Conservation (phyloP, 768 basidiomycete genomes). For the Pleurotus tuoliensis region DNA sequence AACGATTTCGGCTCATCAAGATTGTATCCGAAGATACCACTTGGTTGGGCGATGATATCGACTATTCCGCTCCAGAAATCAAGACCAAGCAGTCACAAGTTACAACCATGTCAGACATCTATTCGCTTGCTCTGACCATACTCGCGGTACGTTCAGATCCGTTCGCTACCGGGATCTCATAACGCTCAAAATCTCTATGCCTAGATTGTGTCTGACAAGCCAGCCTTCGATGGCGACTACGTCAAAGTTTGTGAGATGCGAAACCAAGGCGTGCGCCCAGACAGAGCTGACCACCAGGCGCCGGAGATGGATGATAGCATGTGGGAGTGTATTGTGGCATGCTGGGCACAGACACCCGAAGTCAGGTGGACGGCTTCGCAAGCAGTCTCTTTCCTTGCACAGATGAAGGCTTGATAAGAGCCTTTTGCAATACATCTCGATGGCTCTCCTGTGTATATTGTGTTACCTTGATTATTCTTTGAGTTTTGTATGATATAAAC, state of each 20-base stretch:
- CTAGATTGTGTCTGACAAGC: background rate
- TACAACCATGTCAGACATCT: background rate
- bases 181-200: background rate
- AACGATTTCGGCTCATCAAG: background rate
- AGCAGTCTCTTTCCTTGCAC: no score
- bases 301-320: no score
- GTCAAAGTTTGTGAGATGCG: background rate
- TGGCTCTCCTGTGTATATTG: no score
- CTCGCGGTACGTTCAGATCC: background rate
- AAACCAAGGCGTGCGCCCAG: no score
- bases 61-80: background rate
- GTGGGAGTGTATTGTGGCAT: no score
- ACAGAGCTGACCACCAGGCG: no score
- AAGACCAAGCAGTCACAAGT: background rate
- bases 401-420: no score
- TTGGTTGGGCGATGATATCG: background rate
- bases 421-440: no score
- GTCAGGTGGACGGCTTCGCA: no score
- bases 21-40: background rate
- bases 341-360: no score
- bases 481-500: no score
- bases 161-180: background rate
- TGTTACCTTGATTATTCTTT: no score
- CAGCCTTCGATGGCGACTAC: background rate
- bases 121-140: background rate